Conservation (phyloP, 2,329 filamentous ascomycete genomes). For the Aquanectria penicillioides region DNA sequence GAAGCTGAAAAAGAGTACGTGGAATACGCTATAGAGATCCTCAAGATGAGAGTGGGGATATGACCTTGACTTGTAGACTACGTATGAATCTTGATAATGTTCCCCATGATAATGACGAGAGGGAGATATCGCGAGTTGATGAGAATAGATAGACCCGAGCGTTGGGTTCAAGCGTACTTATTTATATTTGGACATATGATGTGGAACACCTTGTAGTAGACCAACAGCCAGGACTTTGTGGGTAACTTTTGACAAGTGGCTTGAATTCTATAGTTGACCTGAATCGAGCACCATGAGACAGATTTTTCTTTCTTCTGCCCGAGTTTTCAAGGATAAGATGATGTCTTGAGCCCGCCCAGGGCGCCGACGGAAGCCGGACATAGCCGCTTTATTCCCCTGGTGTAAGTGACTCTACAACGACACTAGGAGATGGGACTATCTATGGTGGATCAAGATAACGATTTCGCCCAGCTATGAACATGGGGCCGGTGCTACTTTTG, state of each 20-base stretch:
- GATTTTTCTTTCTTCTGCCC: too few relatives aligned
- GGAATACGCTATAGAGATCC: conserved; percentile 7
- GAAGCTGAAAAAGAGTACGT: conserved; percentile 16
- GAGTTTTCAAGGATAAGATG: too few relatives aligned
- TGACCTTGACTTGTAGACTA: conserved; percentile 12
- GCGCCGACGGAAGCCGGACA: conserved; percentile 3
- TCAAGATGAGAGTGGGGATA: conserved; percentile 5
- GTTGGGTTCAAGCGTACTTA: not conserved
- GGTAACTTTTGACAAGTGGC: too few relatives aligned
- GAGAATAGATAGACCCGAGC: not conserved
- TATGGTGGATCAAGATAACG: conserved; percentile 3
- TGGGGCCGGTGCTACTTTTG: not conserved
- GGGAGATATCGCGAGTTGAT: not conserved
- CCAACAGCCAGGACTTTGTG: too few relatives aligned
- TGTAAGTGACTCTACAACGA: not conserved
- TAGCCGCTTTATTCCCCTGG: conserved; percentile 4
- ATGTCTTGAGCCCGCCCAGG: not conserved
- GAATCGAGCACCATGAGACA: too few relatives aligned
- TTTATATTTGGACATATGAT: not conserved
- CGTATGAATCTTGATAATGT: conserved; percentile 22
- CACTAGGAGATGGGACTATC: conserved; percentile 6
- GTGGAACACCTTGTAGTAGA: not conserved
- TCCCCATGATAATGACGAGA: conserved; percentile 9
- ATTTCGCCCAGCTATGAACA: not conserved
- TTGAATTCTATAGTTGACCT: too few relatives aligned